Evolutionary conservation across 108 stramenopile species (phyloP).

Genomic region (Pelagomonas calceolata): DNA sequence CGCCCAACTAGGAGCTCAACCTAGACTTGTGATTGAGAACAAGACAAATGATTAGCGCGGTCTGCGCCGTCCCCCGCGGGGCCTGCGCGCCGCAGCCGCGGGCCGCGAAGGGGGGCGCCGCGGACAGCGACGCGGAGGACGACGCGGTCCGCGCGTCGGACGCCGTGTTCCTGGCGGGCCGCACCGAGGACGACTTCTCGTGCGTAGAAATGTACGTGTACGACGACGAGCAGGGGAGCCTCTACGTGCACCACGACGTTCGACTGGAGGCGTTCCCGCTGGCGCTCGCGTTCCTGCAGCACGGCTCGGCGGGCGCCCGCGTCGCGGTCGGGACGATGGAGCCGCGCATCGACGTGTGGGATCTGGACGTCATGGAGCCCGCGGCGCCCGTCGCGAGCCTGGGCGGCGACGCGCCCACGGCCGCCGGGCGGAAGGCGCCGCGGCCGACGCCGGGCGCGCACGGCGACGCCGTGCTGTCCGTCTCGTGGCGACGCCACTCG

Average conservation of each 20-base stretch:
- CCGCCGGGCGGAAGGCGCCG: slow-evolving; percentile 4
- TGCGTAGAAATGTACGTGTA: slow-evolving; percentile 40
- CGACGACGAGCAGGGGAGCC: slow-evolving; percentile 54
- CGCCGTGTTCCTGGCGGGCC: slow-evolving; percentile 30
- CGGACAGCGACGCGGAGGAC: slow-evolving; percentile 22
- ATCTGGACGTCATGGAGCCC: slow-evolving; percentile 92
- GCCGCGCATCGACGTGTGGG: slow-evolving; percentile 98
- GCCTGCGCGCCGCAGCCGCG: too few relatives aligned
- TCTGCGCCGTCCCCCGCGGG: too few relatives aligned
- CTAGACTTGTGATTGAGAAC: too few relatives aligned
- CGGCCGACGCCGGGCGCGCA: slow-evolving; percentile 31
- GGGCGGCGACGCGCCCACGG: slow-evolving; percentile 67
- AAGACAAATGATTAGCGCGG: too few relatives aligned
- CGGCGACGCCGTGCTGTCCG: slow-evolving; percentile 89
- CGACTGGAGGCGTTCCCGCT: slow-evolving; percentile 91
- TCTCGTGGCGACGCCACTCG: slow-evolving; percentile 90
- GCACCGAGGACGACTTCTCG: slow-evolving; percentile 44
- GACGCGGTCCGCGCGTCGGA: slow-evolving; percentile 25
- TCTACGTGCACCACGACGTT: slow-evolving; percentile 98
- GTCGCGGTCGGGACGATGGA: slow-evolving; percentile 92
- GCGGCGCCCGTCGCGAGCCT: slow-evolving; percentile 80
- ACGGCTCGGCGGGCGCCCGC: slow-evolving; percentile 62
- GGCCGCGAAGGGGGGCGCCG: slow-evolving; percentile 7
- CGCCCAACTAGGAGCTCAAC: too few relatives aligned
- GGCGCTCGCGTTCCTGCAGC: slow-evolving; percentile 51